Percentiles rank a stretch among this genome's conserved stretches.
Conservation (phyloP, 139 green algal species). For the Tetradesmus lagerheimii region DNA sequence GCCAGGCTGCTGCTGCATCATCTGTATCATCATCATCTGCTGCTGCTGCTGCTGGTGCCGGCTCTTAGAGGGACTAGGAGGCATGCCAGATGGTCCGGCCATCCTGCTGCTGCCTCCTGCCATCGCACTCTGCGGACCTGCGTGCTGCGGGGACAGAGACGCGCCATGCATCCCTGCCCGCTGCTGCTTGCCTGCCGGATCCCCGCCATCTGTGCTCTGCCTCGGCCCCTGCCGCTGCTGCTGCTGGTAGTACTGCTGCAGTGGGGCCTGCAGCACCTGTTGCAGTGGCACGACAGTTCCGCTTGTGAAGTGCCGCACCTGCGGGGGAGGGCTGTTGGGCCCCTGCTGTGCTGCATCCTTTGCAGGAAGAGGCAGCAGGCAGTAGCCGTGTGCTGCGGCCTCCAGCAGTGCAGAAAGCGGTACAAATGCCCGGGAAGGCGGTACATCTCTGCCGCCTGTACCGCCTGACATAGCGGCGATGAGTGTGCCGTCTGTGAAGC, state of each 20-base stretch:
- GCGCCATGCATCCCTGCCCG: not conserved
- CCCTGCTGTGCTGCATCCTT: not conserved
- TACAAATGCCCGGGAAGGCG: not conserved
- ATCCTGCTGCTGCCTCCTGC: not conserved
- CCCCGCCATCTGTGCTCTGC: not conserved
- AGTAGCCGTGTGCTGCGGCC: constrained; percentile 23
- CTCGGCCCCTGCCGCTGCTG: constrained; percentile 13
- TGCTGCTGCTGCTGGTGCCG: constrained; percentile 7
- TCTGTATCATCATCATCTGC: not conserved
- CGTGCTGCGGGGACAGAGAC: not conserved
- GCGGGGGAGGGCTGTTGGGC: not conserved
- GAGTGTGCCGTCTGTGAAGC: constrained; percentile 5
- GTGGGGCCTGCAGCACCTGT: constrained; percentile 16
- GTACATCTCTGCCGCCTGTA: not conserved
- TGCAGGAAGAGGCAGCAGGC: not conserved
- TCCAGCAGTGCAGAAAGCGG: constrained; percentile 16
- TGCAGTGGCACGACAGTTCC: constrained; percentile 27
- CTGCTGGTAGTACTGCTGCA: constrained; percentile 27
- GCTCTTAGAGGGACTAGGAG: not conserved
- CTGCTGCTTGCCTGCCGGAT: not conserved
- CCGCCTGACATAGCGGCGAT: not conserved
- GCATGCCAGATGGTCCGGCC: not conserved
- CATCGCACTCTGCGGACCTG: not conserved
- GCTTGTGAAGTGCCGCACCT: not conserved
- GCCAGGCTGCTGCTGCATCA: constrained; percentile 11